Conservation (phyloP, 139 green algal species). For the Chlamydomonas sp. region DNA sequence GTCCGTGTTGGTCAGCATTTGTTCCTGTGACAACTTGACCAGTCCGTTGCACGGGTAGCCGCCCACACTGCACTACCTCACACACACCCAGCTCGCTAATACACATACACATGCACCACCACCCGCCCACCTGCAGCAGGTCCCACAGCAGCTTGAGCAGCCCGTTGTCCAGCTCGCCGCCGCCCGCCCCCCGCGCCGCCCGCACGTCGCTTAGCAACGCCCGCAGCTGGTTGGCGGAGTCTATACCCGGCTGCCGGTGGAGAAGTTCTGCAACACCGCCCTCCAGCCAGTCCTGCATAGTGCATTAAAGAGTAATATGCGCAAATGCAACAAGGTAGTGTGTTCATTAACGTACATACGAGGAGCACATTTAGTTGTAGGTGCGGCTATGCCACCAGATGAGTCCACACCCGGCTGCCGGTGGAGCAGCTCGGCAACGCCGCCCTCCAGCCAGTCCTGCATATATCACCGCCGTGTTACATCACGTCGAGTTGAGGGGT, state of each 20-base stretch:
- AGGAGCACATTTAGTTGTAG: no score
- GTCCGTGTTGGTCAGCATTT: background rate
- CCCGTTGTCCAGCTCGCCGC: constrained; percentile 18
- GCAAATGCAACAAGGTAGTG: no score
- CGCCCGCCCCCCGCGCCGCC: constrained; percentile 5
- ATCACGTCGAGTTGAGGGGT: no score
- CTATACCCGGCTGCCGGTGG: constrained; percentile 14
- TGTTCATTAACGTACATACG: no score
- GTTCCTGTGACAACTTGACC: background rate
- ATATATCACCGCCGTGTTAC: no score
- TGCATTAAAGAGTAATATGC: no score
- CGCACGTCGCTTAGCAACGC: constrained; percentile 47
- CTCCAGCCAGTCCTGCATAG: constrained; percentile 67
- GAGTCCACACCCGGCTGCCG: background rate
- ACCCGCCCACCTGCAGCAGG: constrained; percentile 31
- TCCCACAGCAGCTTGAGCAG: constrained; percentile 42
- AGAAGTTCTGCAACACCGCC: constrained; percentile 67
- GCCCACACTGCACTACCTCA: background rate
- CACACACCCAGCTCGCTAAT: no score
- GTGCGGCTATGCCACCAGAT: no score
- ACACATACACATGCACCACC: background rate
- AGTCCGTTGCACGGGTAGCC: background rate
- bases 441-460: constrained; percentile 71
- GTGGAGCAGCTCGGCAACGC: constrained; percentile 65
- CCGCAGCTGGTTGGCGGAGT: constrained; percentile 43